These are phyloP conservation scores for Durotheca rogersii DNA, from an alignment of 495 filamentous ascomycete species.

Conservation along the genomic window DNA sequence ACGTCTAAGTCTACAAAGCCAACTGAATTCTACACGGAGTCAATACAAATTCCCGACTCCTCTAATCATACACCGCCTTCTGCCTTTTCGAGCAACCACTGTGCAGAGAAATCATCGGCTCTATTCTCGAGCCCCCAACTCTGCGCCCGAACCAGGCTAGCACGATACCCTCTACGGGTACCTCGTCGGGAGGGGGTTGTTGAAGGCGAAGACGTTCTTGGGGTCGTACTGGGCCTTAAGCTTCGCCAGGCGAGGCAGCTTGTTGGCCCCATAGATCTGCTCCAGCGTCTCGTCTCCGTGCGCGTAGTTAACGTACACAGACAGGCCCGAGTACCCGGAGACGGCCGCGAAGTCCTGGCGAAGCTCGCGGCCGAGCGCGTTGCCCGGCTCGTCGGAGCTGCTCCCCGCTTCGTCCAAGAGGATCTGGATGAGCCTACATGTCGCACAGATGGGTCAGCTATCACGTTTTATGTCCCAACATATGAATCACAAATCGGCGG, in stretches of 20 bases:
- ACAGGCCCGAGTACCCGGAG: slow-evolving; percentile 27
- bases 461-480: neutral
- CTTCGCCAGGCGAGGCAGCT: slow-evolving; percentile 30
- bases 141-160: too few species aligned
- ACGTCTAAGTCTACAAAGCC: too few species aligned
- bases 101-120: too few species aligned
- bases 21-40: too few species aligned
- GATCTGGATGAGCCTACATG: neutral
- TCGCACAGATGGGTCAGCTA: neutral
- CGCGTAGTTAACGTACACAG: slow-evolving; percentile 40
- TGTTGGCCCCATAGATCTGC: slow-evolving; percentile 29
- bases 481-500: neutral
- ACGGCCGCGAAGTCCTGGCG: slow-evolving; percentile 24
- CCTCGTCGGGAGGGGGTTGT: slow-evolving; percentile 15
- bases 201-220: slow-evolving; percentile 32
- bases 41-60: too few species aligned
- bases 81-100: too few species aligned
- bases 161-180: neutral
- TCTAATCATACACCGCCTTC: too few species aligned
- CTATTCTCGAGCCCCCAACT: too few species aligned
- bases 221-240: slow-evolving; percentile 39
- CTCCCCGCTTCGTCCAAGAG: neutral
- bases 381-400: neutral
- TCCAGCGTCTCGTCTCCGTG: slow-evolving; percentile 41
- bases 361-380: slow-evolving; percentile 1